Conservation (phyloP, 1,139 yeast species). For the Hyphopichia pseudoburtonii region DNA sequence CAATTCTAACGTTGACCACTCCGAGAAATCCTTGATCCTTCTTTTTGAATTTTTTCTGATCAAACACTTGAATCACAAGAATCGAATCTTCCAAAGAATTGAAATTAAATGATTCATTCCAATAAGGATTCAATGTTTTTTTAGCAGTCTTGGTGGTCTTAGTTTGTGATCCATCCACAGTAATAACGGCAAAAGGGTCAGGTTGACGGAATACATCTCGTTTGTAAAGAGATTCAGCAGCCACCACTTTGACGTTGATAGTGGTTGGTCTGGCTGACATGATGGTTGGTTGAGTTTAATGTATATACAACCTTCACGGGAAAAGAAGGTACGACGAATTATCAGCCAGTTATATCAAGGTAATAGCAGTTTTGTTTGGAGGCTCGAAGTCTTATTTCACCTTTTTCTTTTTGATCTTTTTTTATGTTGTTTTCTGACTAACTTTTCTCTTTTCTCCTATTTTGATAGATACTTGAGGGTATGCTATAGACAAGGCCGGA, state of each 20-base stretch:
- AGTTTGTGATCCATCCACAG: constrained; percentile 96
- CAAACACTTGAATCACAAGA: constrained; percentile 90
- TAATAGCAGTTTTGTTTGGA: no score
- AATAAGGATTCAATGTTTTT: constrained; percentile 92
- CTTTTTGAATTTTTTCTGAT: constrained; percentile 94
- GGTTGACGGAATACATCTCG: constrained; percentile 95
- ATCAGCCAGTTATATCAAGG: no score
- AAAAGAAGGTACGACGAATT: background rate
- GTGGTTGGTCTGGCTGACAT: constrained; percentile 25
- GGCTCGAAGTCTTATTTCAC: no score
- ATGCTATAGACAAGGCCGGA: no score
- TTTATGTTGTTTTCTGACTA: no score
- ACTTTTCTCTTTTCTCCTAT: no score
- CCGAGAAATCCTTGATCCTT: constrained; percentile 99
- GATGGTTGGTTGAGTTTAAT: background rate
- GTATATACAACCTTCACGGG: background rate
- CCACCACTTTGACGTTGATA: constrained; percentile 78
- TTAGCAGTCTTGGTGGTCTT: constrained; percentile 92
- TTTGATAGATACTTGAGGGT: no score
- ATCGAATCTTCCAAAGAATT: constrained; percentile 83
- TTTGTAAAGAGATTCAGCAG: constrained; percentile 94
- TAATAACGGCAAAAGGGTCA: constrained; percentile 96
- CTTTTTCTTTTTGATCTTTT: no score
- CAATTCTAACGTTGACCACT: constrained; percentile 86
- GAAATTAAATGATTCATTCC: constrained; percentile 88